Conservation (phyloP, 345 rosid genomes). For the Gossypium bickii region DNA sequence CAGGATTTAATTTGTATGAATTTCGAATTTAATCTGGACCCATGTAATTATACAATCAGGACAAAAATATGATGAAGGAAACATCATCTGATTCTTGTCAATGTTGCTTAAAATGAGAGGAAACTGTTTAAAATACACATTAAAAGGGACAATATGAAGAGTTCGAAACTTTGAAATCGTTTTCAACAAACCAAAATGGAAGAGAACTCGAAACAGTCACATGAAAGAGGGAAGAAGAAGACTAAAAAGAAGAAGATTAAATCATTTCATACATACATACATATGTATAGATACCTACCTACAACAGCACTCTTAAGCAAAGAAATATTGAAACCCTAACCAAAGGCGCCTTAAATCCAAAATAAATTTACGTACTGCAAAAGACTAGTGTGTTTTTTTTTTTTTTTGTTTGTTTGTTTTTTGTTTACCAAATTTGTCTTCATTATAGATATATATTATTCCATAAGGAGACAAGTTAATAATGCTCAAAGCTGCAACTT, state of each 20-base stretch:
- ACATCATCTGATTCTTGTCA: neutral
- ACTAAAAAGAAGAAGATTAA: neutral
- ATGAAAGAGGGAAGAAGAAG: neutral
- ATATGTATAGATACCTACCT: neutral
- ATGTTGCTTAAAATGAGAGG: constrained; percentile 24
- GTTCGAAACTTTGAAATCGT: neutral
- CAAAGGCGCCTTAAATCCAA: neutral
- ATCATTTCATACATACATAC: neutral
- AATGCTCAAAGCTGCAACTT: neutral
- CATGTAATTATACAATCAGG: no score
- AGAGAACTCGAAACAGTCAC: neutral
- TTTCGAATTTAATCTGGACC: no score
- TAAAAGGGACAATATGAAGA: no score
- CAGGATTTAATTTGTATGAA: no score
- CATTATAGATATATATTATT: neutral
- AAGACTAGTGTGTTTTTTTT: neutral
- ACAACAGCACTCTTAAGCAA: neutral
- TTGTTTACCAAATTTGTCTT: neutral
- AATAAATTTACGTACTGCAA: neutral
- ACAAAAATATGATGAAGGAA: constrained; percentile 20
- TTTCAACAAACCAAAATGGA: neutral
- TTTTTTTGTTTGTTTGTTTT: neutral
- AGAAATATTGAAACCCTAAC: neutral
- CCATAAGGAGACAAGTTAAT: neutral
- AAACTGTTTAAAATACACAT: neutral